Base-by-base conservation (phyloP, 805 yeast genomes). In the Candida germanica region DNA sequence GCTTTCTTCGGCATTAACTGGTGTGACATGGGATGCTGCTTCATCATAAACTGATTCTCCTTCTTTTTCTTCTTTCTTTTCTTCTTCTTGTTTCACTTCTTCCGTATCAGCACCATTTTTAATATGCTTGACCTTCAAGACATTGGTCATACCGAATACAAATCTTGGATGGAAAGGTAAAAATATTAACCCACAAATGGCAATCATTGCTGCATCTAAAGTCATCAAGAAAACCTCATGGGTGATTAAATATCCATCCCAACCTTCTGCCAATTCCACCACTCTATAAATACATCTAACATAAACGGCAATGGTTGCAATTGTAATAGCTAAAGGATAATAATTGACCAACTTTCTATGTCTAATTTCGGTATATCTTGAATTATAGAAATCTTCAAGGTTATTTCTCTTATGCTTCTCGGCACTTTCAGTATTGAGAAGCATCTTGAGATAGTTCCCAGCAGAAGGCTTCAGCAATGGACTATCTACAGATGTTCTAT, bases 231-330 rank as follows among this genome's bases (percentile, higher is more conserved):
- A 63, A 7, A 53, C 60, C 44, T 64, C 70, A 39, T 63, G 65
- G 3, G 51, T 46, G 26, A 61, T 50, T 29, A 63, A 51, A 44
- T 54, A 61, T 2, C 70, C 70, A 5, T 26, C 17, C 45, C 56
- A 63, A 1, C 70, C 69, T 39, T 62, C 58, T 13, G 59, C 50
- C 39, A 64, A 54, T 44, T 64, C 69, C 13, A 61, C 66, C 25
- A 63, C 66, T 47, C 70, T 51, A 40, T 64, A 64, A 9, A 61
- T 33, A 39, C 62, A 57, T 33, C 59, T 45, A 37, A 61, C 56
- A 44, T 59, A 62, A 29, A 64, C 51, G 20, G 48, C 47, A 19
- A 58, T 6, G 3, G 61, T 62, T 2, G 64, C 59, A 1, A 46
- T 6, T 3, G 65, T 51, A n/a, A 61, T 48, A 1, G 59, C 68